Percentiles rank a stretch among this genome's conserved stretches.
These are phyloP conservation scores for Nakazawaea wyomingensis DNA, from an alignment of 805 yeast species.

Conservation along the genomic window DNA sequence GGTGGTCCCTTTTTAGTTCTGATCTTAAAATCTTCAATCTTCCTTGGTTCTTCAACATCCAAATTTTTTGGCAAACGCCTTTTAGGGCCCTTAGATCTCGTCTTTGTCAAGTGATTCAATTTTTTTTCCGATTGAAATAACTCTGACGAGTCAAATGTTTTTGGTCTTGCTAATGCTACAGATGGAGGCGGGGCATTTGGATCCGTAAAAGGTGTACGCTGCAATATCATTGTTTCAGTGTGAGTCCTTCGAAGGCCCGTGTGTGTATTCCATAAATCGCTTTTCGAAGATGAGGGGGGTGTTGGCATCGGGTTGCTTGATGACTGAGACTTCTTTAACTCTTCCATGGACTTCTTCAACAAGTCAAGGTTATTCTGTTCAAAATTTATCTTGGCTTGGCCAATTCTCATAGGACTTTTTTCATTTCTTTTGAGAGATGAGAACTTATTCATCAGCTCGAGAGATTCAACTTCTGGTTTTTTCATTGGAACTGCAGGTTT, in stretches of 20 bases:
- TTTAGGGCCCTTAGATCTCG: slow-evolving; percentile 47
- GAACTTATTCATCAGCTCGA: slow-evolving; percentile 5
- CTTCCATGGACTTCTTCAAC: slow-evolving; percentile 9
- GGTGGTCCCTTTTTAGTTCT: slow-evolving; percentile 22
- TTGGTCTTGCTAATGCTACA: slow-evolving; percentile 13
- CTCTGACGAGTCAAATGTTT: slow-evolving; percentile 17
- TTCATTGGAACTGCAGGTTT: slow-evolving; percentile 11
- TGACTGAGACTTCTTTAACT: background rate
- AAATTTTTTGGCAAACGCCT: slow-evolving; percentile 37
- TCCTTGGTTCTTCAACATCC: background rate
- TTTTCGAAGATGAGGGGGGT: background rate
- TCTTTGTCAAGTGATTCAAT: slow-evolving; percentile 40
- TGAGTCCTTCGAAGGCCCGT: slow-evolving; percentile 1
- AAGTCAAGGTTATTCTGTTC: slow-evolving; percentile 8
- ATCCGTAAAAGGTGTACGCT: slow-evolving; percentile 9
- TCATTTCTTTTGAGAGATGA: slow-evolving; percentile 2
- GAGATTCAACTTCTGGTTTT: slow-evolving; percentile 4
- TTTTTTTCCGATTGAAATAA: slow-evolving; percentile 19
- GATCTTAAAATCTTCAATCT: slow-evolving; percentile 10
- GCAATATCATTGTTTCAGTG: slow-evolving; percentile 4
- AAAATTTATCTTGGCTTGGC: slow-evolving; percentile 3
- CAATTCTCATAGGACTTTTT: background rate
- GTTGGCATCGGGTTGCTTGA: background rate
- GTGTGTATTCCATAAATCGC: background rate
- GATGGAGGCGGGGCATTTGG: slow-evolving; percentile 5